Base-by-base conservation (phyloP, 768 basidiomycete species). In the Suillus brevipes region DNA sequence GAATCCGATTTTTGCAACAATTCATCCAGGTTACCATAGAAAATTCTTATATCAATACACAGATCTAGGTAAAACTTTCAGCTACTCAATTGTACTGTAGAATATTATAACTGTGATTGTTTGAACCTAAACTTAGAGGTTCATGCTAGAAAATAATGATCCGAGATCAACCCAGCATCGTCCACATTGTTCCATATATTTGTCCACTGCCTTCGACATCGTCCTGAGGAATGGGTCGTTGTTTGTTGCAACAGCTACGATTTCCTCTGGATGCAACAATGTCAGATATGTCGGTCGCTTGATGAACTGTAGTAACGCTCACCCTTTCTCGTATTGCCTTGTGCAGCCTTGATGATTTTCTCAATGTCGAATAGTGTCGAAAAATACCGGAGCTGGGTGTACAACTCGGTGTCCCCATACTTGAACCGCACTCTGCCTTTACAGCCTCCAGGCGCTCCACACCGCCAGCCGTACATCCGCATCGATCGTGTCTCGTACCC, bases 381-480 rank as follows among this genome's bases (percentile, higher is more conserved):
- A 77, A 89, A 96, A 79, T 89, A 98, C 55, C 95, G 79, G 40
- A 99, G 81, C 75, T 99, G 97, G 67, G 91, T 92, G 77, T 99
- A 98, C 45, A 99, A 79, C 68, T 88, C 84, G 10, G 83, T 79
- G 73, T 98, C 95, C 42, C 90, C 83, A 74, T 96, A 98, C 91
- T 98, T 74, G 12, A 65, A 63, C 47, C 42, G 65, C 1, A 37
- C 66, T 12, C 5, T 64, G 0, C 70, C 70, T 0, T 0, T 42
- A 60, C 75, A 76, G 31, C 10, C 43, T 31, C 37, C 36, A 0
- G 66, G 52, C 55, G 85, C 84, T 62, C 95, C 73, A 74, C 97
- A 99, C 59, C 89, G 81, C 38, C 88, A 84, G 7, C 94, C 95
- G 74, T 95, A 96, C 0, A 98, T 94, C 42, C 91, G 83, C 93